Percentiles rank a stretch among this genome's conserved stretches.
phyloP scores from a whole-genome alignment of 202 grass and related monocot genomes.

The Schoenoplectus tabernaemontani region DNA sequence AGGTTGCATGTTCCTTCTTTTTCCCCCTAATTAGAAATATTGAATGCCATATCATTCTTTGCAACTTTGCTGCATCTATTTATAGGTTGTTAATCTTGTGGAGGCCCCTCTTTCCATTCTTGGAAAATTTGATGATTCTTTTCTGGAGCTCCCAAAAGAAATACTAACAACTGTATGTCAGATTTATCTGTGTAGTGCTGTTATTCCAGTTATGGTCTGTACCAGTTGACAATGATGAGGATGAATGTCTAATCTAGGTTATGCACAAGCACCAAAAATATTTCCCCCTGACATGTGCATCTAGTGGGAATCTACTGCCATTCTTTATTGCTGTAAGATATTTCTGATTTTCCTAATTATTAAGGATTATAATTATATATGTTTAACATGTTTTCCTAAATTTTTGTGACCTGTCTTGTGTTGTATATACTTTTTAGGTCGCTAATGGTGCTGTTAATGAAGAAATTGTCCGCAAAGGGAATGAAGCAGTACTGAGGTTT shows the following conservation, averaged over 20 bases:
- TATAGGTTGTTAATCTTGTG: conserved; percentile 84
- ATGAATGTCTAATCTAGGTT: conserved; percentile 46
- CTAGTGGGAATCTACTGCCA: conserved; percentile 63
- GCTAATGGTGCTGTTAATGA: conserved; percentile 72
- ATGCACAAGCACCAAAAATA: conserved; percentile 98
- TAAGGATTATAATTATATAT: neutral
- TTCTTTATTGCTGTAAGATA: conserved; percentile 79
- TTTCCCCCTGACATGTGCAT: conserved; percentile 56
- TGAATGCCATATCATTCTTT: conserved; percentile 10
- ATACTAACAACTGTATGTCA: conserved; percentile 77
- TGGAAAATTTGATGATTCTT: conserved; percentile 71
- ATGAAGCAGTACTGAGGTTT: conserved; percentile 93
- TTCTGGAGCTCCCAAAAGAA: conserved; percentile 90
- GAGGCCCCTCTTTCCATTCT: conserved; percentile 80
- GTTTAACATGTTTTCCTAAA: conserved; percentile 12
- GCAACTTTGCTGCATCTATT: conserved; percentile 12
- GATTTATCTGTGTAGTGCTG: conserved; percentile 1
- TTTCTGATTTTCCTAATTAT: conserved; percentile 17
- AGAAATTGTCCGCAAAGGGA: conserved; percentile 79
- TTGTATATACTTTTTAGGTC: conserved; percentile 43
- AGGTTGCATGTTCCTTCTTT: conserved; percentile 40
- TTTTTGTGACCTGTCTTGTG: conserved; percentile 20
- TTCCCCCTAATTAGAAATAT: conserved; percentile 14
- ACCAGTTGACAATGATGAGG: conserved; percentile 25
- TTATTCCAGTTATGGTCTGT: conserved; percentile 4